Conservation (phyloP, 2,329 filamentous ascomycete species). For the Shiraia sp. region DNA sequence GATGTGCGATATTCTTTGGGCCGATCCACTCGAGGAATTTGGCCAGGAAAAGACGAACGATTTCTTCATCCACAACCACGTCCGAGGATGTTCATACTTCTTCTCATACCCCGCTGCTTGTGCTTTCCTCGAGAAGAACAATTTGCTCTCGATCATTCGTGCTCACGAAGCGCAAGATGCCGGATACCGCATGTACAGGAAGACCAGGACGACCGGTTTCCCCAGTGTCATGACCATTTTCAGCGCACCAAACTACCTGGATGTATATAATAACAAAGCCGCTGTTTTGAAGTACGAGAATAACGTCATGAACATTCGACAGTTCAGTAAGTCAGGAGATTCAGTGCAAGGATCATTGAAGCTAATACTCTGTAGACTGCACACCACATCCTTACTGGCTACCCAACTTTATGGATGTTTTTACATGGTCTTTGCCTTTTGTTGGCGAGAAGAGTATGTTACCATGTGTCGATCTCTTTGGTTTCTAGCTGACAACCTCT, state of each 20-base stretch:
- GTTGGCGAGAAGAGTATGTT: slow-evolving; percentile 81
- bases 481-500: slow-evolving; percentile 19
- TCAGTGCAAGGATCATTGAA: neutral
- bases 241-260: slow-evolving; percentile 96
- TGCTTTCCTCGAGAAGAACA: slow-evolving; percentile 98
- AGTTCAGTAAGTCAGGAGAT: slow-evolving; percentile 67
- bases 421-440: slow-evolving; percentile 99
- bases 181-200: slow-evolving; percentile 98
- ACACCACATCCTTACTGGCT: slow-evolving; percentile 99
- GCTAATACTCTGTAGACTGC: slow-evolving; percentile 62
- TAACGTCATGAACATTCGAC: slow-evolving; percentile 99
- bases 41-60: slow-evolving; percentile 98
- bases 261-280: slow-evolving; percentile 99
- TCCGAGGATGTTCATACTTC: slow-evolving; percentile 98
- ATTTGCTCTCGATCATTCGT: slow-evolving; percentile 92
- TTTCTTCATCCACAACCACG: slow-evolving; percentile 97
- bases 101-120: slow-evolving; percentile 98
- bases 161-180: slow-evolving; percentile 98
- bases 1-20: slow-evolving; percentile 99
- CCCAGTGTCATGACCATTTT: slow-evolving; percentile 99
- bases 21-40: slow-evolving; percentile 96
- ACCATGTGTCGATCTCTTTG: neutral
- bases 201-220: slow-evolving; percentile 96
- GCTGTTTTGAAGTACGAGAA: slow-evolving; percentile 99
- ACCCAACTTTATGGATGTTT: slow-evolving; percentile 99